Percentiles rank a stretch among this genome's conserved stretches.
Conservation (phyloP, 139 green algal genomes). For the Pycnococcus provasolii region DNA sequence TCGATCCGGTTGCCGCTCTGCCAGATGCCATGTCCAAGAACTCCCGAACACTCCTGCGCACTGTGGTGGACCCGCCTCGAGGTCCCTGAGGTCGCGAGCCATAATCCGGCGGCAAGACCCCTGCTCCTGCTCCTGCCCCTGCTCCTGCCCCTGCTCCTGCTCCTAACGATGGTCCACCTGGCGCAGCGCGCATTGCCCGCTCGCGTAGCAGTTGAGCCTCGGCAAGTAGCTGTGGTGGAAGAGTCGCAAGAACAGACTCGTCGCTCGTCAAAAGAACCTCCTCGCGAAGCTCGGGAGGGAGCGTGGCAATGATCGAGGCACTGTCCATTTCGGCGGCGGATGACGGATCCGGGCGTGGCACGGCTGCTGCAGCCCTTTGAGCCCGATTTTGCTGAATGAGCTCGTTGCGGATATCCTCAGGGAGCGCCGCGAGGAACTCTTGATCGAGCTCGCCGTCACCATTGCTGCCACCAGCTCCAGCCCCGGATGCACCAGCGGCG, state of each 20-base stretch:
- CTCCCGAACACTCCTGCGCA: too few species aligned
- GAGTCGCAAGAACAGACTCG: conserved; percentile 58
- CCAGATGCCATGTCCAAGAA: conserved; percentile 14
- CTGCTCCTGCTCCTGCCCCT: conserved; percentile 15
- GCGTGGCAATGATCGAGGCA: conserved; percentile 66
- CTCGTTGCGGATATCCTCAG: conserved; percentile 67
- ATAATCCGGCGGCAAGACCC: neutral
- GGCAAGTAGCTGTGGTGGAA: conserved; percentile 61
- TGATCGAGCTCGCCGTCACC: conserved; percentile 50
- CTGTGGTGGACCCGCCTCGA: too few species aligned
- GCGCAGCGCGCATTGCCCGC: conserved; percentile 1
- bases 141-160: neutral
- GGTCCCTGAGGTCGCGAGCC: neutral
- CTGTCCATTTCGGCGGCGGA: conserved; percentile 55
- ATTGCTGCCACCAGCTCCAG: neutral
- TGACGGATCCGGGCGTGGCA: conserved; percentile 9
- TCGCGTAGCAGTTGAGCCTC: conserved; percentile 60
- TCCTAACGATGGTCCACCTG: neutral
- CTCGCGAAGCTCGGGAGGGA: conserved; percentile 75
- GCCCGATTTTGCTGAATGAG: conserved; percentile 53
- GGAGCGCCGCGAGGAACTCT: conserved; percentile 79
- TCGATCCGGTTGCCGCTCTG: conserved; percentile 14
- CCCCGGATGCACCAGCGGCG: neutral
- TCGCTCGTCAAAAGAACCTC: conserved; percentile 57
- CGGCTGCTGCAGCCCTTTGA: conserved; percentile 7